These are phyloP conservation scores for Geotrichum histeridarum DNA, from an alignment of 1,139 yeast genomes.

Conservation along the genomic window DNA sequence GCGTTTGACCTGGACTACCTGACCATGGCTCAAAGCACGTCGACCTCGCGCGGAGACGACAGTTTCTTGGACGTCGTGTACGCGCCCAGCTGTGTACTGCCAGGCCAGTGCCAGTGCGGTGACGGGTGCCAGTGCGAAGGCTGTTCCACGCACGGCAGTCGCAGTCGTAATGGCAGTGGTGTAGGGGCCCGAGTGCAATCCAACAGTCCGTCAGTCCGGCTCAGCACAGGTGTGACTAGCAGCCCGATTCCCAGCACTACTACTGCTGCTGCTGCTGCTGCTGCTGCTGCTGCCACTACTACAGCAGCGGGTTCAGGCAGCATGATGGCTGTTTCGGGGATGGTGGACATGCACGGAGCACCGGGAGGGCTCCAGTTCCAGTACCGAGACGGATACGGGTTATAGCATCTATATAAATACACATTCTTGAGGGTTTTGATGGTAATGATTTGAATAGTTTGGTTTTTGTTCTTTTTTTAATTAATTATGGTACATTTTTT, in stretches of 20 bases:
- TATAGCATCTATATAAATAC: too few relatives aligned
- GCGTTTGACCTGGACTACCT: not conserved
- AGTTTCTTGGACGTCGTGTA: conserved; percentile 28
- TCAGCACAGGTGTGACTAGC: not conserved
- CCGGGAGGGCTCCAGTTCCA: too few relatives aligned
- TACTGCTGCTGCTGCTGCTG: too few relatives aligned
- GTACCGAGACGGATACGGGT: too few relatives aligned
- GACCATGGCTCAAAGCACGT: not conserved
- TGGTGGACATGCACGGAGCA: too few relatives aligned
- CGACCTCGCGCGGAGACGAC: not conserved
- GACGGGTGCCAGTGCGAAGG: conserved; percentile 38
- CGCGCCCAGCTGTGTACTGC: conserved; percentile 38
- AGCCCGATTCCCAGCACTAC: not conserved
- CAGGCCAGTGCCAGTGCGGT: conserved; percentile 40
- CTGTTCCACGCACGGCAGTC: conserved; percentile 34
- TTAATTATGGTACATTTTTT: too few relatives aligned
- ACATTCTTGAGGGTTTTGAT: too few relatives aligned
- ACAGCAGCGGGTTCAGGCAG: too few relatives aligned
- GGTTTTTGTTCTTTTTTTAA: too few relatives aligned
- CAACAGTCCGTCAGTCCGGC: not conserved
- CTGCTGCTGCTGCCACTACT: too few relatives aligned
- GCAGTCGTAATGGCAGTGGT: not conserved
- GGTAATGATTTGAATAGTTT: too few relatives aligned
- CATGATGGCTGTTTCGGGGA: too few relatives aligned
- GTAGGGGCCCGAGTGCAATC: not conserved